phyloP scores from a whole-genome alignment of 192 early-diverging fungal species.

The Rhizoclosmatium globosum region DNA sequence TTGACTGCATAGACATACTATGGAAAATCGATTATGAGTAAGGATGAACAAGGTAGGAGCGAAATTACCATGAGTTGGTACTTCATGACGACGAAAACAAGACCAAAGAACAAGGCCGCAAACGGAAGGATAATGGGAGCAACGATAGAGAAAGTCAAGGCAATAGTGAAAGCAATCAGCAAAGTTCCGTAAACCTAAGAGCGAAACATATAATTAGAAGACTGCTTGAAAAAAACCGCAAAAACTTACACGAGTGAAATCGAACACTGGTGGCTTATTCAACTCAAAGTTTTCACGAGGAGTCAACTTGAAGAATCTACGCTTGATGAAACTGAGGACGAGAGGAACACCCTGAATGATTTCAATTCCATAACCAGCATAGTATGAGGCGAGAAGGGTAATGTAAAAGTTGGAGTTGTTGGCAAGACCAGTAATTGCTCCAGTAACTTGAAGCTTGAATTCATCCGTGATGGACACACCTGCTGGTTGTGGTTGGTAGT shows the following conservation, averaged over 20 bases:
- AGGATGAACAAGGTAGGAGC: not conserved
- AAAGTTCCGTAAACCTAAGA: constrained; percentile 45
- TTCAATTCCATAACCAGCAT: constrained; percentile 48
- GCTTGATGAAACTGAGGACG: constrained; percentile 43
- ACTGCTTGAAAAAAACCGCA: not conserved
- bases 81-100: constrained; percentile 53
- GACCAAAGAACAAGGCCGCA: constrained; percentile 41
- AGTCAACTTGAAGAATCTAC: constrained; percentile 48
- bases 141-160: constrained; percentile 45
- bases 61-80: constrained; percentile 49
- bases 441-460: constrained; percentile 28
- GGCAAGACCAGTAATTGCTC: constrained; percentile 33
- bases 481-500: constrained; percentile 6
- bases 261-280: constrained; percentile 49
- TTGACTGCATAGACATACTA: constrained; percentile 57
- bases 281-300: constrained; percentile 51
- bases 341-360: constrained; percentile 56
- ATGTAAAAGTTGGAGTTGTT: constrained; percentile 48
- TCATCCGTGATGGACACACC: constrained; percentile 35
- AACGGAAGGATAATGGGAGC: constrained; percentile 54
- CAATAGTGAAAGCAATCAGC: constrained; percentile 49
- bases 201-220: not conserved
- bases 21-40: not conserved
- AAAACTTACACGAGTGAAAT: constrained; percentile 40
- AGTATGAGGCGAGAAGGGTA: constrained; percentile 39